Evolutionary conservation across 345 rosid species (phyloP), one percentile per base, ranked within the genome.

Genomic region (Corchorus capsularis): DNA sequence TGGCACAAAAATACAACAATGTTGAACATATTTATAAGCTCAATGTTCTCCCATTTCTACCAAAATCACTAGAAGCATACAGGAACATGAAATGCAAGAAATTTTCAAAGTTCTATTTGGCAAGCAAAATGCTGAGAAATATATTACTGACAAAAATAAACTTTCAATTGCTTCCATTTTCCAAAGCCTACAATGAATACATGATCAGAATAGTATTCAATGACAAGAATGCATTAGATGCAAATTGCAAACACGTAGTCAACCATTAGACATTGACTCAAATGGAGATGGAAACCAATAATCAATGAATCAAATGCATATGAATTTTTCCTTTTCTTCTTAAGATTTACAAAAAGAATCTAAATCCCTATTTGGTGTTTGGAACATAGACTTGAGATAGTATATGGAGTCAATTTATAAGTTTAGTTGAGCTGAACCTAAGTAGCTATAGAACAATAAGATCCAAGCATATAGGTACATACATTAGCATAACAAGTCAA

Each of bases 1-100:
- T 50, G 10, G 3, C 27, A 34, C 11, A 8, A 50, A 50, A 4
- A 69, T 34, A 35, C 47, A 11, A 32, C 47, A 35, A 7, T 59
- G 16, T 52, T 16, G 1, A 53, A 53, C 50, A 46, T 4, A 20
- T 45, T 46, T 5, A 47, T 22, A 68, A 14, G 22, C 57, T 68
- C 41, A 68, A 68, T 14, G 7, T 68, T n/a, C 57, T 47, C 19
- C 56, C 55, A 67, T 46, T 67, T 22, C 39, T 47, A 22, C 71
- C 8, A 0, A 67, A 4, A 16, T 6, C 11, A 34, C 34, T 32
- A 10, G 9, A 39, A 32, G 46, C 50, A 34, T 32, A 9, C 15
- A 16, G 1, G 0, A 16, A 32, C 22, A 16, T 22, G 27, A 50
- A 45, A 50, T 49, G 39, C 11, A 69, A 69, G 59, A 50, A 69